Evolutionary conservation across 805 yeast species (phyloP), one percentile per base, ranked within the genome.

Genomic region (Pichia californica): DNA sequence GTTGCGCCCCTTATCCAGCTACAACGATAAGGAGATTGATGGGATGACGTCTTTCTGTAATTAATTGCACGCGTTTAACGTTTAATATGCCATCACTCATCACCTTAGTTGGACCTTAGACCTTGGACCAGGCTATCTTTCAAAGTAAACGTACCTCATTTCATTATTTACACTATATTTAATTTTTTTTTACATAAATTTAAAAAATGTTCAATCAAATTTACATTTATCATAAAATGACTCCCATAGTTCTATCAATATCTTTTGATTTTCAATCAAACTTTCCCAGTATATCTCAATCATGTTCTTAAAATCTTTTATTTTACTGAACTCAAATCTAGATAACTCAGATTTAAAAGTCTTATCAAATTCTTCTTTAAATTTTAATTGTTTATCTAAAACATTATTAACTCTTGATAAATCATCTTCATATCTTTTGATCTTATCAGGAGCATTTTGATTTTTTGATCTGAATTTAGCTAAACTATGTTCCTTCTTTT

Each of bases 201-300:
- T 23, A 23, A 7, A 23, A 23, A 7, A 3, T n/a, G 20, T 43
- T 7, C 39, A 37, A 36, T 58, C 57, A 48, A 64, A 63, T 16
- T 59, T 55, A 46, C 67, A 62, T 39, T 62, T 68, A 40, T 82
- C 86, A 57, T 88, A 88, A 58, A 91, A 93, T 0, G 88, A 79
- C 60, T 85, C 93, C 87, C 91, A 85, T n/a, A 82, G 61, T 57
- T 85, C 94, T 46, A 85, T 85, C 27, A 83, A 79, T 60, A 88
- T 96, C 65, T 93, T 93, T 63, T 93, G 99, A 27, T 88, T 74
- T 63, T 93, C 99, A 43, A 89, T 84, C 20, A 93, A 76, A 41
- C 93, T 79, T 62, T 93, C 98, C 58, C 94, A 74, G 55, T 81
- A 89, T 11, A 91, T 82, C 63, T 93, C 99, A 41, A 91, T 85